Evolutionary conservation across 2,329 filamentous ascomycete species (phyloP), one percentile per base, ranked within the genome.

Genomic region (Colletotrichum sansevieriae): DNA sequence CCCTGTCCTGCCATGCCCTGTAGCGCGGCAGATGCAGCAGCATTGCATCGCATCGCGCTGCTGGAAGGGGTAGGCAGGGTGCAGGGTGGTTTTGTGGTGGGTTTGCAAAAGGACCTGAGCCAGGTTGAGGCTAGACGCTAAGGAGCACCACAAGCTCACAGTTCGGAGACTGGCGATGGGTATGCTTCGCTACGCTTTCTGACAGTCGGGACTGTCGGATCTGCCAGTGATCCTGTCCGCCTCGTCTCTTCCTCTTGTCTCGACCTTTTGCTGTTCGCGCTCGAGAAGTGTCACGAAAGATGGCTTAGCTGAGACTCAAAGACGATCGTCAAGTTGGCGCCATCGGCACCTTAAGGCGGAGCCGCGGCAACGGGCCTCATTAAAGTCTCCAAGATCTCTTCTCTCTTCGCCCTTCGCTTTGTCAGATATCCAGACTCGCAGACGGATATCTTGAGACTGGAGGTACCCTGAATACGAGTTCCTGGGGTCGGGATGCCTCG

Each of bases 21-120:
- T 70, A 70, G 63, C 64, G 67, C 67, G 67, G 67, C 67, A 70
- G 67, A 70, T 70, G 67, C 67, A 70, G 63, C 63, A 70, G 63
- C 67, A 68, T 62, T 62, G 67, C 67, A 70, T 63, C 67, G 67
- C 67, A 70, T 63, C 63, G 63, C 52, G 44, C 57, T 12, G 57
- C 63, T 68, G 57, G 67, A 62, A 68, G 47, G 62, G 65, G 46
- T 33, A 6, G 33, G n/a, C 62, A 68, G 25, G 46, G 46, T 47
- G 61, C 44, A 64, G 52, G 62, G 65, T 68, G 65, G 62, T 41
- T 68, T 68, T 37, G 54, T 68, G 63, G 66, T 69, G 63, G 66
- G 63, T 70, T 70, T 70, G 63, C 67, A 70, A 70, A 70, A 70
- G 67, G 67, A 70, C 67, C 67, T 70, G 67, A 70, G 63, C 67